Base-by-base conservation (phyloP, 345 rosid species). In the Citrus mangshanensis region DNA sequence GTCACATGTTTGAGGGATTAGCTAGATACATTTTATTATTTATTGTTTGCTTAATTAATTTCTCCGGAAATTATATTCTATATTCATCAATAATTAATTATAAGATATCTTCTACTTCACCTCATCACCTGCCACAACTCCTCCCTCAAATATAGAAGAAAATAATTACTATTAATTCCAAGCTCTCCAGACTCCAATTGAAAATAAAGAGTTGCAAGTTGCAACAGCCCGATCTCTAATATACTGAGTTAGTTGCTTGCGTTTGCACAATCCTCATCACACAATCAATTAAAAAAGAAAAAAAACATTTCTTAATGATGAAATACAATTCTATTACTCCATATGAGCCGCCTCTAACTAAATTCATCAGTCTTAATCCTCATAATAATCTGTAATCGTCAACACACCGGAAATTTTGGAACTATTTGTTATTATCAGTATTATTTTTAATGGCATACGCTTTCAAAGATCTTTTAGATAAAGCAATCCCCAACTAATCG, bases 401-500 rank as follows among this genome's bases (percentile, higher is more conserved):
- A 28, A 21, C 56, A 5, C 19, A 42, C 60, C 58, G 27, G 59
- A 75, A 63, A 46, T 30, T 40, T 46, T 74, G 68, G 38, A 61
- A 9, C 25, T 19, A 61, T 54, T 70, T 18, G 21, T 35, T 32
- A 9, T 9, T 9, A 40, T 40, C 10, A 40, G 3, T 40, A 40
- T 9, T 9, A 37, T 56, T 58, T 73, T 18, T 5, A 58, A 5
- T 56, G 24, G 21, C 18, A 40, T 4, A 27, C 21, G 60, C 18
- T 55, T 30, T 24, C 16, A 27, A 62, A 16, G 62, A 18, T n/a
- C 28, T 19, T 22, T 74, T 19, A 61, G 68, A 61, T 74, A 21
- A 61, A 74, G 27, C 27, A 74, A 74, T 59, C 60, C 59, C 69
- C 70, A 75, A 72, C 78, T 76, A 82, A 79, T 82, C 61, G 37